Conservation (phyloP, 352 stramenopile genomes). For the Phytopythium aichiense region DNA sequence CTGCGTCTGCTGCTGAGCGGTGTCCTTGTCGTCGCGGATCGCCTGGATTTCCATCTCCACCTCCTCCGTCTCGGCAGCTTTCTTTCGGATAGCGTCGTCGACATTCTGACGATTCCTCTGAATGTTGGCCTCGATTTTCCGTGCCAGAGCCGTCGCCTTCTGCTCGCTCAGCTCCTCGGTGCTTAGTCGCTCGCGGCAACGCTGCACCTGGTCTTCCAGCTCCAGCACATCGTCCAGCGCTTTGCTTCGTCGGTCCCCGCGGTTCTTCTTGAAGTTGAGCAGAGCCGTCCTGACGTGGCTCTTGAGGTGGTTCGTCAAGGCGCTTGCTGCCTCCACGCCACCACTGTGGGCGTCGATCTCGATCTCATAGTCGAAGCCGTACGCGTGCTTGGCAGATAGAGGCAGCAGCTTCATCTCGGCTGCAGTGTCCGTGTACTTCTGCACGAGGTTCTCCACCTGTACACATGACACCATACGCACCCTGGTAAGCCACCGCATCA, state of each 20-base stretch:
- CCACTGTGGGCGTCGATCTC: slow-evolving; percentile 58
- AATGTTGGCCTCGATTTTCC: slow-evolving; percentile 57
- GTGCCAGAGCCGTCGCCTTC: slow-evolving; percentile 29
- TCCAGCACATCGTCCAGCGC: slow-evolving; percentile 57
- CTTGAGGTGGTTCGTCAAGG: slow-evolving; percentile 62
- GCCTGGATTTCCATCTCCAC: slow-evolving; percentile 67
- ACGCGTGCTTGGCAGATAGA: slow-evolving; percentile 73
- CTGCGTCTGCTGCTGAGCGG: slow-evolving; percentile 36
- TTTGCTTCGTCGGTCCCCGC: slow-evolving; percentile 43
- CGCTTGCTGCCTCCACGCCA: slow-evolving; percentile 47
- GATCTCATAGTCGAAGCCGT: slow-evolving; percentile 72
- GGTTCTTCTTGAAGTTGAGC: slow-evolving; percentile 59
- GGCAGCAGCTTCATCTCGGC: slow-evolving; percentile 87
- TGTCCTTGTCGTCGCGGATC: slow-evolving; percentile 58
- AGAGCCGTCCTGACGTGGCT: slow-evolving; percentile 52
- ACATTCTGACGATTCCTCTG: slow-evolving; percentile 45
- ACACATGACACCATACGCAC: neutral
- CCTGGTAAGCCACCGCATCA: neutral
- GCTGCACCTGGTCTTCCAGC: slow-evolving; percentile 49
- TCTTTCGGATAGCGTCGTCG: slow-evolving; percentile 38
- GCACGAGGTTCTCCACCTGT: slow-evolving; percentile 59
- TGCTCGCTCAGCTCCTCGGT: slow-evolving; percentile 56
- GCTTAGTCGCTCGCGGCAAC: slow-evolving; percentile 43
- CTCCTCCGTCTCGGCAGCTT: slow-evolving; percentile 51
- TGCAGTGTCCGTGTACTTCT: slow-evolving; percentile 78